Base-by-base conservation (phyloP, 257 asterid genomes). In the Solanum lycopersicoides region DNA sequence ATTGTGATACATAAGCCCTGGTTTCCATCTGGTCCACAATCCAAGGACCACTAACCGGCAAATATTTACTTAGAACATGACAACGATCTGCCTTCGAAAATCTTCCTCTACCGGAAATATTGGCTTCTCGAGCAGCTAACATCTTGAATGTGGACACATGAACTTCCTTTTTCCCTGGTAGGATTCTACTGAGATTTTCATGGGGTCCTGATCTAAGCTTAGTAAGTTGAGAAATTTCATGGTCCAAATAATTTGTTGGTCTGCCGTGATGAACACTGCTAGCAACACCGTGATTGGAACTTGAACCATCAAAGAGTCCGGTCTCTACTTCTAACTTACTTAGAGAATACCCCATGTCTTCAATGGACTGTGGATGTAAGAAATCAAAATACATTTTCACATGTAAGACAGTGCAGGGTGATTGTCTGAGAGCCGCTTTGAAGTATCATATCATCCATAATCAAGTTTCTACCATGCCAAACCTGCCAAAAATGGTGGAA, bases 1-100 rank as follows among this genome's bases (percentile, higher is more conserved):
- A 96, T 87, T 96, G 98, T 1, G 99, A 96, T 6, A 95, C 95
- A 83, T 96, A 96, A 87, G 97, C 98, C 89, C 97, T 90, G 30
- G 94, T 92, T 39, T 92, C 88, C 99, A 96, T 93, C 89, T 94
- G 95, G 79, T 96, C 99, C 83, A 96, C 94, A 86, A 92, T 90
- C 91, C 90, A 88, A 23, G 98, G 98, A 89, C 93, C 94, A 59
- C 88, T 91, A 69, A 93, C 92, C 0, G 99, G 98, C 91, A 96
- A 89, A 93, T 95, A 93, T 87, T 86, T 92, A 90, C 96, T 94
- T 83, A 96, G 84, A 68, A 93, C 91, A 82, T 96, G 97, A 87
- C 96, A 89, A 32, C 98, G 87, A 89, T 96, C 98, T 79, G 96
- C 93, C 21, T 92, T 87, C 3, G 96, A 91, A 87, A 96, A 96